A percentile compares a stretch with the other conserved stretches of the same genome.
phyloP scores from a whole-genome alignment of 1,284 basidiomycete genomes.

The Bondarzewia mesenterica region DNA sequence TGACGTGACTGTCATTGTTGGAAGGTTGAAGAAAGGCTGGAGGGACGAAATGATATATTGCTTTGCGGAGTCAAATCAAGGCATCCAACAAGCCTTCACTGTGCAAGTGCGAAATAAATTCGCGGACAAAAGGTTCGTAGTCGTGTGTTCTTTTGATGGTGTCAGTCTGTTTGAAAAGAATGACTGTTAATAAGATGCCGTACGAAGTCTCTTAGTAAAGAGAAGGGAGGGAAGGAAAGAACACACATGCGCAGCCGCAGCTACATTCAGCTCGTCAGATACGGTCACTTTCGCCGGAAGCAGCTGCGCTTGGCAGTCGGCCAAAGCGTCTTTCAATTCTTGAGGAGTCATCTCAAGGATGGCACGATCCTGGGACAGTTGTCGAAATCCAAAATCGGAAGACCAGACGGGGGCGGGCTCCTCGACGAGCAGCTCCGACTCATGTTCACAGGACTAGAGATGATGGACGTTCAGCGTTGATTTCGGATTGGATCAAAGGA shows the following conservation, averaged over 20 bases:
- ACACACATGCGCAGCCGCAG: constrained; percentile 36
- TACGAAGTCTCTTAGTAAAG: no score
- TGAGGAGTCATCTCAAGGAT: constrained; percentile 36
- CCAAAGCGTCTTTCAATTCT: constrained; percentile 34
- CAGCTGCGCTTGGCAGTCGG: constrained; percentile 33
- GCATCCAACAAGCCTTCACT: constrained; percentile 38
- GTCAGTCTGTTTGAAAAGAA: constrained; percentile 33
- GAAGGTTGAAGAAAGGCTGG: no score
- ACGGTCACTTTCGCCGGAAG: constrained; percentile 34
- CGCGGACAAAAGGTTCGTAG: constrained; percentile 50
- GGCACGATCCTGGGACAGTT: constrained; percentile 33
- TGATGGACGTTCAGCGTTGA: no score
- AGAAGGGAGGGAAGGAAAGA: background rate
- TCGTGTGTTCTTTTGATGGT: constrained; percentile 50
- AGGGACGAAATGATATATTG: no score
- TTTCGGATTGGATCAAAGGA: no score
- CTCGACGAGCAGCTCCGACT: constrained; percentile 21
- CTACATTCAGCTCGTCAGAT: constrained; percentile 44
- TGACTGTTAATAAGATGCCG: background rate
- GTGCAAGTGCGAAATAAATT: constrained; percentile 36
- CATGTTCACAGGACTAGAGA: no score
- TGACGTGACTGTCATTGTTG: no score
- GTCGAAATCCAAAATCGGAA: constrained; percentile 35
- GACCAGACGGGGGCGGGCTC: constrained; percentile 26
- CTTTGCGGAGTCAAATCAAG: constrained; percentile 22